These are phyloP conservation scores for Podospora fimiseda DNA, from an alignment of 495 filamentous ascomycete genomes.

Conservation along the genomic window DNA sequence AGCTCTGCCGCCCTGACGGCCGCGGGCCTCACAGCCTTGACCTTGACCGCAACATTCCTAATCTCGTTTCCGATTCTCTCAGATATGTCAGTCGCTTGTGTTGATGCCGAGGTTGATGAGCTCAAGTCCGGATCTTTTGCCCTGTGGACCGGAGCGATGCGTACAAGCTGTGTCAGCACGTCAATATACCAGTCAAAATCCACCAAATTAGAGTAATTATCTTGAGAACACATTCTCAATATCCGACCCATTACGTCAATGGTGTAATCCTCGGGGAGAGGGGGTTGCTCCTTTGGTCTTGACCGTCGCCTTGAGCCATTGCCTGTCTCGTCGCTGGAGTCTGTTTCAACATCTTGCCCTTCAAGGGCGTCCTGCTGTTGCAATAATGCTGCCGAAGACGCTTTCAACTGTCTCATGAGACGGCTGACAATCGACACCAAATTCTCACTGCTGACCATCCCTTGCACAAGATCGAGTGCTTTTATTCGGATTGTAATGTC, in stretches of 20 bases:
- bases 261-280: constrained; percentile 76
- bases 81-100: constrained; percentile 46
- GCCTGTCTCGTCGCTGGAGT: constrained; percentile 55
- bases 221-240: constrained; percentile 82
- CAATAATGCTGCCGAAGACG: constrained; percentile 35
- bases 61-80: constrained; percentile 76
- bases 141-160: constrained; percentile 53
- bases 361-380: constrained; percentile 23
- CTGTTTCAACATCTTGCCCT: constrained; percentile 41
- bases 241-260: constrained; percentile 71
- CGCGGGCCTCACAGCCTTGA: constrained; percentile 68
- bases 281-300: constrained; percentile 32
- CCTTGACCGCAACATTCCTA: constrained; percentile 85
- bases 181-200: constrained; percentile 98
- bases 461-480: constrained; percentile 81
- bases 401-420: constrained; percentile 73
- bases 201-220: constrained; percentile 73
- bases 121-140: constrained; percentile 27
- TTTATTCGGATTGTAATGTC: constrained; percentile 96
- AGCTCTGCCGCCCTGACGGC: constrained; percentile 81
- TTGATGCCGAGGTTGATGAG: constrained; percentile 36
- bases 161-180: constrained; percentile 72
- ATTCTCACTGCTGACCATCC: constrained; percentile 84
- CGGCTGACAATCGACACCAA: constrained; percentile 77
- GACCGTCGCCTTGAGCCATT: constrained; percentile 32